Conservation (phyloP, 257 asterid genomes). For the Fraxinus pennsylvanica region DNA sequence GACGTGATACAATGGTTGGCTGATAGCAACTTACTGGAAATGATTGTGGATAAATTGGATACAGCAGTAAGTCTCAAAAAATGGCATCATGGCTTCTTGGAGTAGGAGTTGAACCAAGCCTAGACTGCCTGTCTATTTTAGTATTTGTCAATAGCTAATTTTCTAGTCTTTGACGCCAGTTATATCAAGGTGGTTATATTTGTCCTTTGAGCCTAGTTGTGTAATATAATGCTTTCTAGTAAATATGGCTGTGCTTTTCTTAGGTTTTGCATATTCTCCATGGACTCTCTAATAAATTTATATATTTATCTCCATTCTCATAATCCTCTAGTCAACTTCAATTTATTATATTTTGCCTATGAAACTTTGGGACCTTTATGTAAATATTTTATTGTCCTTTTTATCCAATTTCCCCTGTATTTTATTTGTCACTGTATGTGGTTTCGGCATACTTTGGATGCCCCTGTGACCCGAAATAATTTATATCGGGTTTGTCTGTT, state of each 20-base stretch:
- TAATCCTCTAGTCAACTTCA: background rate
- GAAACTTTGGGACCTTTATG: constrained; percentile 4
- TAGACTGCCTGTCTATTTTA: background rate
- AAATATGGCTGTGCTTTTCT: background rate
- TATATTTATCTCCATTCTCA: background rate
- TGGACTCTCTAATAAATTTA: background rate
- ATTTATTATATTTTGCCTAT: background rate
- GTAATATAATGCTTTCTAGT: background rate
- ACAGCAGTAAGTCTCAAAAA: constrained; percentile 54
- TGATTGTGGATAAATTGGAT: constrained; percentile 92
- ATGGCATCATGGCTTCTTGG: constrained; percentile 7
- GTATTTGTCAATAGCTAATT: constrained; percentile 1
- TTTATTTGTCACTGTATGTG: background rate
- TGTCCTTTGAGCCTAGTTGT: background rate
- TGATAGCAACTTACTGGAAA: constrained; percentile 84
- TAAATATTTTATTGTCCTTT: constrained; percentile 10
- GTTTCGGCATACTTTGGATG: background rate
- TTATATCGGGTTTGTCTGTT: background rate
- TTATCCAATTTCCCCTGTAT: constrained; percentile 20
- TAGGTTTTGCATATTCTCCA: background rate
- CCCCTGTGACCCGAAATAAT: too few species aligned
- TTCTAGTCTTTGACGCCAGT: constrained; percentile 11
- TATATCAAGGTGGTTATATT: background rate
- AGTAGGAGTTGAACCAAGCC: background rate
- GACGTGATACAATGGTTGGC: constrained; percentile 98